Conservation (phyloP, 139 green algal species). For the Tetraselmis chui region DNA sequence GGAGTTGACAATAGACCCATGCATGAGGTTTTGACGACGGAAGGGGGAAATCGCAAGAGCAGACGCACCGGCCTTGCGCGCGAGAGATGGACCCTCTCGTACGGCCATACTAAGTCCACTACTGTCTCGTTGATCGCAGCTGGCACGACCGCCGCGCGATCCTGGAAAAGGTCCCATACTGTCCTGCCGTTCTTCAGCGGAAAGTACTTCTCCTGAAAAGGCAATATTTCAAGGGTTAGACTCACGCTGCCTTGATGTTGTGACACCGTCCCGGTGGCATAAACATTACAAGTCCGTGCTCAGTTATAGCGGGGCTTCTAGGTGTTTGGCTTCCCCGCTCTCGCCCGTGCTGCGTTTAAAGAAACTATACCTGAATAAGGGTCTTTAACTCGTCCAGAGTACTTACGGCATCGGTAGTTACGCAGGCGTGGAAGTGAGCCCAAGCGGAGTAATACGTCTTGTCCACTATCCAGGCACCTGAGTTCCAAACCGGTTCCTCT, state of each 20-base stretch:
- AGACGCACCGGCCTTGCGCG: background rate
- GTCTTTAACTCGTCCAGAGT: background rate
- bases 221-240: too few relatives aligned
- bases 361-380: background rate
- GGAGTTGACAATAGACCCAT: background rate
- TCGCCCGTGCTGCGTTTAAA: too few relatives aligned
- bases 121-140: background rate
- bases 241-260: too few relatives aligned
- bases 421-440: background rate
- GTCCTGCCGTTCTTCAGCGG: background rate
- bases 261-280: too few relatives aligned
- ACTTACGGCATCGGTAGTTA: background rate
- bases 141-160: background rate
- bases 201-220: too few relatives aligned
- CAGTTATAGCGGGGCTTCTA: too few relatives aligned
- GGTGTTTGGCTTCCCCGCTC: too few relatives aligned
- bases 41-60: background rate
- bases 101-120: background rate
- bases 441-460: background rate
- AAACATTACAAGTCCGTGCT: too few relatives aligned
- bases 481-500: background rate
- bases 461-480: background rate
- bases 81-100: background rate
- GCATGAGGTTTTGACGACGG: background rate
- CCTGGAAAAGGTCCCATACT: background rate